Percentiles rank a stretch among this genome's conserved stretches.
These are phyloP conservation scores for Sonneratia alba DNA, from an alignment of 345 rosid species.

Conservation along the genomic window DNA sequence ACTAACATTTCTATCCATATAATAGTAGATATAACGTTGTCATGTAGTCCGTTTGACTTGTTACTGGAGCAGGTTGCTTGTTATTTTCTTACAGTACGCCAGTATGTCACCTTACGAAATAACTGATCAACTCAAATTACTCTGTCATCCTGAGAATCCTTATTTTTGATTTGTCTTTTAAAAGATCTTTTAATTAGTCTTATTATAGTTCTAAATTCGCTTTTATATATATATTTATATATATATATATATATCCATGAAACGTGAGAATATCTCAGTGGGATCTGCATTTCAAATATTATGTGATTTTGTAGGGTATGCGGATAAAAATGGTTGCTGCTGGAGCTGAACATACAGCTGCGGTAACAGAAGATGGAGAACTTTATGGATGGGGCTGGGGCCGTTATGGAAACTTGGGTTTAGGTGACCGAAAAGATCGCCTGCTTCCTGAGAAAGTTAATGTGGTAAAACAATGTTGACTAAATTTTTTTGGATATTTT, in stretches of 20 bases:
- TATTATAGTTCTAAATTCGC: background rate
- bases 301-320: constrained; percentile 45
- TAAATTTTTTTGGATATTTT: constrained; percentile 9
- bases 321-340: constrained; percentile 85
- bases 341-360: constrained; percentile 97
- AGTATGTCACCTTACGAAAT: background rate
- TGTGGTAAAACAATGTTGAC: constrained; percentile 42
- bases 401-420: constrained; percentile 89
- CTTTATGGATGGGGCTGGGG: constrained; percentile 99
- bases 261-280: background rate
- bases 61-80: background rate
- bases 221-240: background rate
- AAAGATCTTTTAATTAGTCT: background rate
- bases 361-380: constrained; percentile 81
- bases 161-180: background rate
- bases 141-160: background rate
- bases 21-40: background rate
- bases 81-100: background rate
- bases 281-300: background rate
- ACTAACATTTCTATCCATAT: background rate
- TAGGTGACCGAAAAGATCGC: constrained; percentile 92
- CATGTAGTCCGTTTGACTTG: background rate
- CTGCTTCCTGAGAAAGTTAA: constrained; percentile 75
- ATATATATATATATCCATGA: background rate
- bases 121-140: background rate